phyloP scores from a whole-genome alignment of 2,329 filamentous ascomycete species.

The Cyphellophora europaea region DNA sequence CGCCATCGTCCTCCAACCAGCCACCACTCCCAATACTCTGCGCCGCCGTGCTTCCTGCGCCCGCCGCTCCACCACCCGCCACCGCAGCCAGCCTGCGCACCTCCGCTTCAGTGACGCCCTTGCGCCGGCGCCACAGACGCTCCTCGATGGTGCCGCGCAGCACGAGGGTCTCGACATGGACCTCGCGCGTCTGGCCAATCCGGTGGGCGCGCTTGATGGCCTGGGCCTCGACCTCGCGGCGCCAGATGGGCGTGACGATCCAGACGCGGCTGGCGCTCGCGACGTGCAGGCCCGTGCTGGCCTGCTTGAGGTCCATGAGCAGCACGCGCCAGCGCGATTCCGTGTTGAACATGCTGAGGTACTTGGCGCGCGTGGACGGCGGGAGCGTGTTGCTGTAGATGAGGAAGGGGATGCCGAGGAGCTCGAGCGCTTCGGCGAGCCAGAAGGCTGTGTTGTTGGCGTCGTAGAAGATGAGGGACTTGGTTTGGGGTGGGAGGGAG shows the following conservation, averaged over 20 bases:
- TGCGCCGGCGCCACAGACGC: conserved; percentile 63
- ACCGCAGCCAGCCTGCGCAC: conserved; percentile 31
- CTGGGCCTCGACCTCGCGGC: conserved; percentile 76
- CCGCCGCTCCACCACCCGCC: neutral
- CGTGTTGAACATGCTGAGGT: conserved; percentile 69
- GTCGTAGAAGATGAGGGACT: conserved; percentile 90
- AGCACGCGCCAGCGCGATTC: conserved; percentile 63
- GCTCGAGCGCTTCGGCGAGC: conserved; percentile 71
- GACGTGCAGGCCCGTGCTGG: conserved; percentile 80
- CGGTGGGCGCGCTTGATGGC: conserved; percentile 83
- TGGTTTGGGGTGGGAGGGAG: conserved; percentile 60
- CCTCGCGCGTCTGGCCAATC: conserved; percentile 70
- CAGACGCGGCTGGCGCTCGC: conserved; percentile 75
- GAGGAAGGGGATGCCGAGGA: conserved; percentile 53
- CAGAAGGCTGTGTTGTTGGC: conserved; percentile 81
- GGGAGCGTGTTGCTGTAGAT: conserved; percentile 49
- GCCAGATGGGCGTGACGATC: conserved; percentile 81
- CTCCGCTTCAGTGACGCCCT: conserved; percentile 59
- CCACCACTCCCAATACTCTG: conserved; percentile 34
- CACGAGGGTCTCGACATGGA: conserved; percentile 79
- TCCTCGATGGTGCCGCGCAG: conserved; percentile 75
- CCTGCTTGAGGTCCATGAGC: conserved; percentile 84
- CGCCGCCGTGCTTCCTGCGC: conserved; percentile 30
- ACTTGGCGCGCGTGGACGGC: conserved; percentile 56
- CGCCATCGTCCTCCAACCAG: conserved; percentile 46